Percentiles rank a stretch among this genome's conserved stretches.
These are phyloP conservation scores for Apiospora sp. DNA, from an alignment of 2,329 filamentous ascomycete genomes.

Conservation along the genomic window DNA sequence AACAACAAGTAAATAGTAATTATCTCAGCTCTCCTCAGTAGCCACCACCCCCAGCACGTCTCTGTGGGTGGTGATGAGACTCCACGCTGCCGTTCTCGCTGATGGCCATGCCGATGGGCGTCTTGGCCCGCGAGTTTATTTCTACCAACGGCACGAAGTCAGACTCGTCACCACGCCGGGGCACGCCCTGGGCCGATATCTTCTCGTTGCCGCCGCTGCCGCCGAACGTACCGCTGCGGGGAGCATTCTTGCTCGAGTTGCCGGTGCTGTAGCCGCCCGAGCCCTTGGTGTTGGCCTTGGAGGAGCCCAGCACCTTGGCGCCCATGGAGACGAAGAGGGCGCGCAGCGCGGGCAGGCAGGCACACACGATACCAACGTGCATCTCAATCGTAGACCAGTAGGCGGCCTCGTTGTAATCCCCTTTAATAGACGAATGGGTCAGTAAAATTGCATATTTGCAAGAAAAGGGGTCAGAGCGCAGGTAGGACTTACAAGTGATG, in stretches of 20 bases:
- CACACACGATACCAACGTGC: conserved; percentile 53
- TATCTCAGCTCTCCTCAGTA: not conserved
- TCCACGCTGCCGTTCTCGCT: conserved; percentile 22
- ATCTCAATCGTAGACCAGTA: conserved; percentile 53
- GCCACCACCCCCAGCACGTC: not conserved
- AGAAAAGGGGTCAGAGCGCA: not conserved
- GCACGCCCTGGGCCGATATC: conserved; percentile 10
- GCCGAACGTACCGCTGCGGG: conserved; percentile 19
- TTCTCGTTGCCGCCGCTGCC: conserved; percentile 16
- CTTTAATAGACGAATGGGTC: not conserved
- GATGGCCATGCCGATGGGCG: conserved; percentile 17
- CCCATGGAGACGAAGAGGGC: conserved; percentile 35
- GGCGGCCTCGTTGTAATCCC: conserved; percentile 47
- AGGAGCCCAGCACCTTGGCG: conserved; percentile 28
- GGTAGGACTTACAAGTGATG: conserved; percentile 40
- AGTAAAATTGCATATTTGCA: not conserved
- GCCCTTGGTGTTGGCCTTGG: conserved; percentile 24
- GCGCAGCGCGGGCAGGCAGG: conserved; percentile 50
- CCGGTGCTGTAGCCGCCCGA: conserved; percentile 24
- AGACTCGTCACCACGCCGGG: conserved; percentile 31
- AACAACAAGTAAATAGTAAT: not conserved
- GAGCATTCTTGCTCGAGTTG: not conserved
- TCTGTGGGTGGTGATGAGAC: not conserved
- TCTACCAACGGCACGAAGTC: conserved; percentile 33
- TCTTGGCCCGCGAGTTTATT: conserved; percentile 19